Base-by-base conservation (phyloP, 140 eudicot species). In the Senecio squalidus region DNA sequence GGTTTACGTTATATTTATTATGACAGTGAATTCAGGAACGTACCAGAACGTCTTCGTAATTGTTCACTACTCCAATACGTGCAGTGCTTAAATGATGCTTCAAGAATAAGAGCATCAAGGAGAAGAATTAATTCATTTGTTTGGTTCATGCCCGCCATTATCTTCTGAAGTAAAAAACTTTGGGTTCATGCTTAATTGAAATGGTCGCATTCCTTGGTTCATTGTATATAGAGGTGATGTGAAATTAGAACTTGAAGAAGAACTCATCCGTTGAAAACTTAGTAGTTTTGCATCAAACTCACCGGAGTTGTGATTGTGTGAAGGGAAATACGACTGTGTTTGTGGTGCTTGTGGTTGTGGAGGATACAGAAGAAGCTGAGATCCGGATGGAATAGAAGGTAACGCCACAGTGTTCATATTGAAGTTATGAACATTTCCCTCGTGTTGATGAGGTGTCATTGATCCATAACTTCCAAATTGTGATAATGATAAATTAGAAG, bases 141-240 rank as follows among this genome's bases (percentile, higher is more conserved):
- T 67, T 56, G 72, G 58, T 64, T 40, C 73, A 62, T 51, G 68
- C 16, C 48, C 78, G 28, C 54, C 72, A 47, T 56, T 52, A n/a
- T 71, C 55, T 34, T 77, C 81, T 2, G 81, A 78, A 46, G 82
- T 61, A 50, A 75, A 78, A 49, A 67, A 66, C 47, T 78, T 76
- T 14, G 86, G 76, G 52, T 71, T 79, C 83, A 76, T 76, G 76
- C 71, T 69, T 75, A 82, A 74, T 31, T 79, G 83, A 44, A 77
- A 73, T 1, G 92, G 83, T 51, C 78, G 60, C 62, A 66, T 74
- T 49, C 75, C 71, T 56, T 77, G 84, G 63, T 49, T 69, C 38
- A 74, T 64, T 11, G 74, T 43, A 52, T 73, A 64, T 6, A 67
- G 58, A 22, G 74, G 55, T 50, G 76, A 65, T 20, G 81, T 59